Evolutionary conservation across 176 grass and related monocot species (phyloP), one percentile per base, ranked within the genome.

Genomic region (Elaeis guineensis): DNA sequence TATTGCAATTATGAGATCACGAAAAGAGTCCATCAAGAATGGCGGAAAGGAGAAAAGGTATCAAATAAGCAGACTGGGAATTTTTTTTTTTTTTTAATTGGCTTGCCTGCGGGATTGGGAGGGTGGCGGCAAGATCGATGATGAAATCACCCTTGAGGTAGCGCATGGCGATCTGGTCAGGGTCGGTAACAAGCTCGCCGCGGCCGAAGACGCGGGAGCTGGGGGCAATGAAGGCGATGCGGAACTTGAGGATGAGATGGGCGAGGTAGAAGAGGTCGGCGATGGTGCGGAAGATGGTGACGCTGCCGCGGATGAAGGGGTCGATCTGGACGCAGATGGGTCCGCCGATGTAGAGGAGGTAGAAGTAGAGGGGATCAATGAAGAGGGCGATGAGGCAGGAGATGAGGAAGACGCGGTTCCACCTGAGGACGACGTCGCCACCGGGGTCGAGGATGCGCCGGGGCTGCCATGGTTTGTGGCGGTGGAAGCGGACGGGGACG

Each of bases 61-160:
- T 44, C 35, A 44, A 30, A 44, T 44, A 44, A 44, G 2, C 11
- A 44, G 35, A 44, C 35, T 12, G 11, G 35, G 11, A 44, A 5
- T 0, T 4, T 5, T 30, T 30, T 30, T 30, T 30, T 30, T 30
- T 30, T 30, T 30, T 30, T 30, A 5, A 5, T 30, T 28, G 3
- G 21, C 21, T 53, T 76, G 75, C 90, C 83, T 96, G 92, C 0
- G 92, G 92, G 48, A 96, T 90, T 2, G 92, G 92, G 50, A 96
- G 83, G 78, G 83, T 85, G 51, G 87, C 86, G 19, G 85, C 75
- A 32, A 96, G 75, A 66, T 96, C 92, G 52, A 96, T 72, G 75
- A 87, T 75, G 80, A 96, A 96, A 66, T 90, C 92, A 44, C 89
- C 82, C 78, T 85, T 90, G 69, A 96, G 82, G 72, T 96, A 96